Conservation (phyloP, 257 asterid genomes). For the Nicotiana paniculata region DNA sequence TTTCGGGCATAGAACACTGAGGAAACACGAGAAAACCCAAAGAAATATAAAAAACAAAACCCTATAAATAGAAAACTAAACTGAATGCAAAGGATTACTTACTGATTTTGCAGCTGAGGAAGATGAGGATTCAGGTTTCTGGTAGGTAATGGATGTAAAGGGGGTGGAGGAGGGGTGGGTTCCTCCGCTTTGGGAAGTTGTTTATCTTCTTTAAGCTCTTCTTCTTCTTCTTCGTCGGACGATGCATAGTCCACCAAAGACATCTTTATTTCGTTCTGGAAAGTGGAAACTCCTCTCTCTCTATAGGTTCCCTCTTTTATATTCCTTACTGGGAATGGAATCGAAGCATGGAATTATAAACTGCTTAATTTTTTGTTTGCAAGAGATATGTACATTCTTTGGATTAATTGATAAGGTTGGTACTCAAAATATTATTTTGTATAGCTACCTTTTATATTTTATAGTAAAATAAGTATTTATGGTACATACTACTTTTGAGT, state of each 20-base stretch:
- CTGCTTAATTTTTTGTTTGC: not conserved
- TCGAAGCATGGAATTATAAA: not conserved
- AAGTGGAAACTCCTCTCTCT: not conserved
- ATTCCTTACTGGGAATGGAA: not conserved
- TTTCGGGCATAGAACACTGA: not conserved
- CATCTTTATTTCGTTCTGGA: slow-evolving; percentile 26
- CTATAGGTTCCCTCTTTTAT: slow-evolving; percentile 1
- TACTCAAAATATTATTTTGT: too few relatives aligned
- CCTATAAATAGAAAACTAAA: not conserved
- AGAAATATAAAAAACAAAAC: not conserved
- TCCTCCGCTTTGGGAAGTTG: not conserved
- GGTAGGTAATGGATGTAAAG: not conserved
- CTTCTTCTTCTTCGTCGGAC: slow-evolving; percentile 31
- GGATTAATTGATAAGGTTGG: too few relatives aligned
- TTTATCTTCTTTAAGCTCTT: not conserved
- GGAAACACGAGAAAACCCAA: not conserved
- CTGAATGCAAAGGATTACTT: not conserved
- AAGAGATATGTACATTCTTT: too few relatives aligned
- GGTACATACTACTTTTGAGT: too few relatives aligned
- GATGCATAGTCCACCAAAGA: slow-evolving; percentile 81
- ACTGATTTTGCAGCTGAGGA: slow-evolving; percentile 13
- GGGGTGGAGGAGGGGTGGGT: not conserved
- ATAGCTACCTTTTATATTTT: too few relatives aligned
- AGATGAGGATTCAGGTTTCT: not conserved
- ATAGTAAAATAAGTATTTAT: too few relatives aligned